A percentile compares a stretch with the other conserved stretches of the same genome.
Conservation (phyloP, 169 alveolate species). For the Nephromyces sp. region DNA sequence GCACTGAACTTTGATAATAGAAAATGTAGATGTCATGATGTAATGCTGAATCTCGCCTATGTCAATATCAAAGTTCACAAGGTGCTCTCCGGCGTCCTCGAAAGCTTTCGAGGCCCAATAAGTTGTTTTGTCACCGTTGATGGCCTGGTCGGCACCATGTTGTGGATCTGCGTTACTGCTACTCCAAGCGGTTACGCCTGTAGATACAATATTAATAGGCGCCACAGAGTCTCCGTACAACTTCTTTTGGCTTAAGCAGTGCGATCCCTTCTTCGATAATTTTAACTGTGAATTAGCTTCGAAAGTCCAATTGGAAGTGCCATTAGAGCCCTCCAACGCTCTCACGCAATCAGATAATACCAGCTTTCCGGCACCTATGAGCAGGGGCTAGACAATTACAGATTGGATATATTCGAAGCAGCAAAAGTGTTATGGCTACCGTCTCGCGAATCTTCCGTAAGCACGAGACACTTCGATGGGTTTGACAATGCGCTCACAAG, state of each 20-base stretch:
- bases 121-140: slow-evolving; percentile 38
- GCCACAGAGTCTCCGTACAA: slow-evolving; percentile 40
- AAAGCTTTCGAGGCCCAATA: slow-evolving; percentile 53
- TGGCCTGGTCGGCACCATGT: slow-evolving; percentile 30
- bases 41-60: slow-evolving; percentile 1
- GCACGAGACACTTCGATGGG: slow-evolving; percentile 54
- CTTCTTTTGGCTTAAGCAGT: slow-evolving; percentile 37
- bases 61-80: slow-evolving; percentile 11
- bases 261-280: slow-evolving; percentile 30
- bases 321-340: slow-evolving; percentile 49
- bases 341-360: slow-evolving; percentile 34
- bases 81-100: slow-evolving; percentile 34
- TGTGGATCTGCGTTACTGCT: slow-evolving; percentile 27
- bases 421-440: no score
- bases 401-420: no score
- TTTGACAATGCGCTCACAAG: slow-evolving; percentile 51
- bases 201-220: slow-evolving; percentile 18
- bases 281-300: slow-evolving; percentile 45
- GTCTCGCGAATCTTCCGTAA: no score
- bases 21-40: neutral
- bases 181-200: slow-evolving; percentile 33
- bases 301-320: slow-evolving; percentile 44
- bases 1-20: neutral
- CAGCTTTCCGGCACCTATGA: slow-evolving; percentile 34
- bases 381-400: neutral